Percentiles rank a stretch among this genome's conserved stretches.
Evolutionary conservation across 192 early-diverging fungal genomes (phyloP).

Genomic region (Funneliformis geosporum): DNA sequence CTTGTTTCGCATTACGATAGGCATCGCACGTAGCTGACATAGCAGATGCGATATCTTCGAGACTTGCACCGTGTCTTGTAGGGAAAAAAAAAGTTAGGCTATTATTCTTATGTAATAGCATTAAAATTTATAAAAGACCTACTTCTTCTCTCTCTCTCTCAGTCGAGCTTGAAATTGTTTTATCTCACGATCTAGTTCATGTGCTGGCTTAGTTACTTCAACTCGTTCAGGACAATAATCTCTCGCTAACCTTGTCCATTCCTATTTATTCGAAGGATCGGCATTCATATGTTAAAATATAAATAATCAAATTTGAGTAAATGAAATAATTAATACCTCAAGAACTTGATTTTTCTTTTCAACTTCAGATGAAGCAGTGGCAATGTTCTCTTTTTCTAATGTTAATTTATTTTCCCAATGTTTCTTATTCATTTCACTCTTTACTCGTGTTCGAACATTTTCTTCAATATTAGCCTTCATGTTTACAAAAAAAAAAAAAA

Average conservation of each 20-base stretch:
- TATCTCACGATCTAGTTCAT: slow-evolving; percentile 65
- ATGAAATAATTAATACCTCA: slow-evolving; percentile 30
- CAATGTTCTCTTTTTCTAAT: slow-evolving; percentile 39
- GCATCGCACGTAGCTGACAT: slow-evolving; percentile 47
- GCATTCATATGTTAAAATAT: background rate
- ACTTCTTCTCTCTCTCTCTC: slow-evolving; percentile 54
- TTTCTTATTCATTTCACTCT: slow-evolving; percentile 45
- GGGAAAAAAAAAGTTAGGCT: background rate
- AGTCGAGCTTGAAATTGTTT: slow-evolving; percentile 51
- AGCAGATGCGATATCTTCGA: slow-evolving; percentile 65
- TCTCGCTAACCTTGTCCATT: slow-evolving; percentile 53
- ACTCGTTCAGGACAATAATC: slow-evolving; percentile 67
- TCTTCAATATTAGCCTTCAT: slow-evolving; percentile 29
- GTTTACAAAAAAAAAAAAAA: slow-evolving; percentile 11
- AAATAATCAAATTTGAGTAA: background rate
- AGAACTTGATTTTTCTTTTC: slow-evolving; percentile 36
- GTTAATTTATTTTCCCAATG: slow-evolving; percentile 59
- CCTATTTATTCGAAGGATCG: slow-evolving; percentile 25
- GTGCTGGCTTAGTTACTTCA: slow-evolving; percentile 41
- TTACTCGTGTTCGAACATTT: slow-evolving; percentile 29
- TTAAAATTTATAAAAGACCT: slow-evolving; percentile 16
- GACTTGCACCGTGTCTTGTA: slow-evolving; percentile 52
- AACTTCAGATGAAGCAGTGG: slow-evolving; percentile 34
- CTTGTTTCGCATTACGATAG: slow-evolving; percentile 57
- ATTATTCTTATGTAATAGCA: background rate